Evolutionary conservation across 2,329 filamentous ascomycete species (phyloP), one percentile per base, ranked within the genome.

Genomic region (Dactylonectria macrodidyma): DNA sequence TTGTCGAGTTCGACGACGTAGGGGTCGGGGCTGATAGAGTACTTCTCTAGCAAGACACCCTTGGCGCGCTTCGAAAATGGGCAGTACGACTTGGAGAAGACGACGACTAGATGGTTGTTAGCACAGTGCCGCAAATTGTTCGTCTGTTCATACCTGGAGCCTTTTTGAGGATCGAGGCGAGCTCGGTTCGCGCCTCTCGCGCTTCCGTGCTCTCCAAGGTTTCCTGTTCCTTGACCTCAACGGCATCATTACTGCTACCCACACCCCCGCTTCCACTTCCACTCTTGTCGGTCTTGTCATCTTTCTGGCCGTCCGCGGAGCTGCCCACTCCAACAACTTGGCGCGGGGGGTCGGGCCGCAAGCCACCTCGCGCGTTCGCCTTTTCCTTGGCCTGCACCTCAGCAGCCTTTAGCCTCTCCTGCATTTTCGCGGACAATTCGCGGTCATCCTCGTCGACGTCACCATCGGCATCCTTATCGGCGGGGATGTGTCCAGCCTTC

Each of bases 81-180:
- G 81, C 96, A 99, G 83, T 95, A 97, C 1, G 93, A 90, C 82
- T 99, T 98, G 71, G 95, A 97, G 84, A 98, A 98, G 75, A 99
- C 94, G 79, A 98, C 93, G 67, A 98, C 94, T 96, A 72, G 3
- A 22, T 14, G 19, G 7, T 8, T 26, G 75, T 62, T 58, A 70
- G 73, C 60, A 61, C 30, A 67, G 36, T 63, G 12, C 11, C 7
- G 48, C 6, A 19, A 55, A 36, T 50, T 16, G 11, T 22, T 36
- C 22, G 16, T 47, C 24, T 11, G 34, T 22, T 10, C 3, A 73
- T 89, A 97, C 94, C 91, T 16, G 95, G 95, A 3, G 93, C 91
- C 77, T 91, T 92, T 84, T 95, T 96, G 71, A 98, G 81, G 56
- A 98, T 97, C 8, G 81, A 80, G 76, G 94, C 92, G 70, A 98